A percentile compares a stretch with the other conserved stretches of the same genome.
Evolutionary conservation across 495 filamentous ascomycete genomes (phyloP).

Genomic region (Aspergillus homomorphus): DNA sequence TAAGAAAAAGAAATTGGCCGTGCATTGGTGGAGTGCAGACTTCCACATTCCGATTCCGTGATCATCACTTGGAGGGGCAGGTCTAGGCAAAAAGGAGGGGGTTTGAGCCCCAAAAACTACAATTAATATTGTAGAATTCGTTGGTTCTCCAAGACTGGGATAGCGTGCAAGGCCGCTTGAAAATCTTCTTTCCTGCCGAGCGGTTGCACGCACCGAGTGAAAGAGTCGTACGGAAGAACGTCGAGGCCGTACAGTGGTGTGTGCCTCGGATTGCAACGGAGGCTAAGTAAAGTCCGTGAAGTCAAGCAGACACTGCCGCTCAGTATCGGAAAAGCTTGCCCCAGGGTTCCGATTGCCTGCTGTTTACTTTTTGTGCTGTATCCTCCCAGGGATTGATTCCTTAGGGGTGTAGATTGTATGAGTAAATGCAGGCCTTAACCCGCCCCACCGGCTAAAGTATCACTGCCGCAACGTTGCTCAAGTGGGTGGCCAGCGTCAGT

Average conservation of each 20-base stretch:
- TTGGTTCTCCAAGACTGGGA: neutral
- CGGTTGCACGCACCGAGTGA: neutral
- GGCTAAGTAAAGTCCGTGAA: neutral
- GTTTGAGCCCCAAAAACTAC: neutral
- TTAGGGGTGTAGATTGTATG: neutral
- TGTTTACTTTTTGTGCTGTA: neutral
- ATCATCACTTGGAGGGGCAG: neutral
- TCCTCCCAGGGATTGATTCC: neutral
- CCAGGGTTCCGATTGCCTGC: neutral
- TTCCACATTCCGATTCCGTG: neutral
- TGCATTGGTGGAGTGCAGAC: neutral
- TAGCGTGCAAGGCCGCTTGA: neutral
- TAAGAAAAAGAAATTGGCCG: neutral
- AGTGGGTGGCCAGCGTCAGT: neutral
- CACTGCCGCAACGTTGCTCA: neutral
- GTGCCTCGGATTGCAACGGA: neutral
- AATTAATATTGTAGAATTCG: neutral
- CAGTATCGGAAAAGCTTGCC: neutral
- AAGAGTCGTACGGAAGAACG: neutral
- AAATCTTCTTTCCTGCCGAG: neutral
- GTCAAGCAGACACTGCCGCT: neutral
- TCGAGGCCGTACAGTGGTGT: neutral
- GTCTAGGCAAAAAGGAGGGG: neutral
- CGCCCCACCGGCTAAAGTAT: constrained; percentile 6
- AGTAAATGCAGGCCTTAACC: neutral